Conservation (phyloP, 176 grass and related monocot genomes). For the Eragrostis nindensis region DNA sequence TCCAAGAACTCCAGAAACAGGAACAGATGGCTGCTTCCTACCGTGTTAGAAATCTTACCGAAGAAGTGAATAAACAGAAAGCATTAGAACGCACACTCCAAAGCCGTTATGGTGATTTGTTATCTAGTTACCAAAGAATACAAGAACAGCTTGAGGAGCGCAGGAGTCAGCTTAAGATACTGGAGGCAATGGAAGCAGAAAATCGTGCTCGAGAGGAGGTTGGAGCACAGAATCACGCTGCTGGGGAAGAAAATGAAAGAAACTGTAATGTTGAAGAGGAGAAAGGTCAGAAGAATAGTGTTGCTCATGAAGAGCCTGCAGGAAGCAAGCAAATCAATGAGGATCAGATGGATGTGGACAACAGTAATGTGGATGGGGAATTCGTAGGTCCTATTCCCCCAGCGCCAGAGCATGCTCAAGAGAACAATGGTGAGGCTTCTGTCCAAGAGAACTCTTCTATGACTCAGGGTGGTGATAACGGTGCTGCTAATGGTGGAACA, state of each 20-base stretch:
- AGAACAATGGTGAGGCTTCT: background rate
- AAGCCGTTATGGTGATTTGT: conserved; percentile 65
- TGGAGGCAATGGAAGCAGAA: conserved; percentile 43
- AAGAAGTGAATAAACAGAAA: conserved; percentile 94
- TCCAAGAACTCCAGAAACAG: conserved; percentile 88
- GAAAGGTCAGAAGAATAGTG: conserved; percentile 8
- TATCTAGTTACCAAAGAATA: conserved; percentile 61
- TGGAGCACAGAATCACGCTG: conserved; percentile 7
- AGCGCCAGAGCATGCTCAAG: conserved; percentile 23
- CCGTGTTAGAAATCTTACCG: conserved; percentile 61
- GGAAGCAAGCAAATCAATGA: conserved; percentile 34
- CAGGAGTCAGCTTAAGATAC: conserved; percentile 51
- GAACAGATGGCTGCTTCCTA: conserved; percentile 73
- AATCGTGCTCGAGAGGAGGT: conserved; percentile 26
- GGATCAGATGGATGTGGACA: conserved; percentile 47
- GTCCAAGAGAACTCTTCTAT: conserved; percentile 12
- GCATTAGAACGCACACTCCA: conserved; percentile 68
- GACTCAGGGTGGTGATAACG: background rate
- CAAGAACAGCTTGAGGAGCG: conserved; percentile 64
- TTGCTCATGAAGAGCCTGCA: conserved; percentile 26
- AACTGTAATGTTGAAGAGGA: conserved; percentile 23
- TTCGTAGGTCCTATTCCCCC: conserved; percentile 42
- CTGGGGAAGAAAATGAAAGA: conserved; percentile 42
- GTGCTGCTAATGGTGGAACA: background rate
- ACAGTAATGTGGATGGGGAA: conserved; percentile 5